Base-by-base conservation (phyloP, 2,329 filamentous ascomycete species). In the Pseudogymnoascus sp. region DNA sequence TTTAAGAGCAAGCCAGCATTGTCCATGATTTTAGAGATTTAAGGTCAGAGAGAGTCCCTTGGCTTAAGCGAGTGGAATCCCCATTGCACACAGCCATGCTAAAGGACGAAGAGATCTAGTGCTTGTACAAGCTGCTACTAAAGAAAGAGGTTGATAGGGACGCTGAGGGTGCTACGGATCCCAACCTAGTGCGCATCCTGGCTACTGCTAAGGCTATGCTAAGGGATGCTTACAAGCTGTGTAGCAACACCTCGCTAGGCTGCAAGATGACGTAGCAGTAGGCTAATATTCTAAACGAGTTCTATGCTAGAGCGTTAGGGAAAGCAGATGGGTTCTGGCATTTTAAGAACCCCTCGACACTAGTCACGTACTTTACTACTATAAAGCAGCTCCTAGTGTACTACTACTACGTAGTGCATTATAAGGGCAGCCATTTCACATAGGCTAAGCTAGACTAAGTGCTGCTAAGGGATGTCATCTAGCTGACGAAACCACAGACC, bases 331-430 rank as follows among this genome's bases (percentile, higher is more conserved):
- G 56, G 10, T 67, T 68, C 37, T 10, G 37, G 34, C 62, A 64
- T 50, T 65, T 64, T 5, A 67, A 65, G 42, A 66, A 64, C 36
- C 14, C 42, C 2, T 65, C 25, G 1, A 68, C 50, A 0, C 50
- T 68, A 0, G 42, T 64, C n/a, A 67, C 21, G 2, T 66, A 68
- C 59, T 67, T 67, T 23, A 62, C 34, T n/a, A 64, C 25, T 11
- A 63, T 61, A 18, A 67, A 66, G 60, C 44, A 67, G 62, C 53
- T 67, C 11, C 10, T 67, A 11, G 53, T 61, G 16, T 67, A 65
- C 60, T 65, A 65, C 56, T 67, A 66, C 44, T 28, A 28, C 1
- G 60, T 66, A 6, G 40, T 66, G 14, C 61, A 65, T 53, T 42
- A 8, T 1, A 12, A 61, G 42, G 44, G 44, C 44, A 8, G 64